Evolutionary conservation across 139 green algal species (phyloP).

Genomic region (Picochlorum sp.): DNA sequence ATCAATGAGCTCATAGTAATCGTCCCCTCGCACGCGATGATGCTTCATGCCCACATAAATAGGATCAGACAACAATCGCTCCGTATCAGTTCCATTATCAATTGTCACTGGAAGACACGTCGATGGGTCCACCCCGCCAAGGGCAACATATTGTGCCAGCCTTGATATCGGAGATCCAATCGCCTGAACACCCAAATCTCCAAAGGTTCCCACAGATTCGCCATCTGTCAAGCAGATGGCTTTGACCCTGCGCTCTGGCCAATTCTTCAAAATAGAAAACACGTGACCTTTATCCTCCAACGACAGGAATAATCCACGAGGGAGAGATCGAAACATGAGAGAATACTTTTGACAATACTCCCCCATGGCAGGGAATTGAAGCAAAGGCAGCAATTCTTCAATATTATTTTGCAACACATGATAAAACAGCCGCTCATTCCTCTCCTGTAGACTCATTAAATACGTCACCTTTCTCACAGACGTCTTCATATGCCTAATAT

Average conservation of each 20-base stretch:
- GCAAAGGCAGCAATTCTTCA: conserved; percentile 76
- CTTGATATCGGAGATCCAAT: conserved; percentile 55
- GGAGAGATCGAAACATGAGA: conserved; percentile 61
- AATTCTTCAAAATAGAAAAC: conserved; percentile 80
- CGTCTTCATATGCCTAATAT: conserved; percentile 57
- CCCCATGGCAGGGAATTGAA: conserved; percentile 55
- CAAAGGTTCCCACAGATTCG: conserved; percentile 53
- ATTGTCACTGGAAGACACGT: conserved; percentile 69
- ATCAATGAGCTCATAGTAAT: conserved; percentile 73
- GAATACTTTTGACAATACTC: conserved; percentile 57
- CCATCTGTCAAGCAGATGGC: conserved; percentile 77
- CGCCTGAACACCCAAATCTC: conserved; percentile 71
- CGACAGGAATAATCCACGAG: conserved; percentile 72
- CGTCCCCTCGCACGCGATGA: conserved; percentile 52
- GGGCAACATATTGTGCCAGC: conserved; percentile 66
- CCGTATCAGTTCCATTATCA: conserved; percentile 62
- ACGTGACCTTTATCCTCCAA: conserved; percentile 61
- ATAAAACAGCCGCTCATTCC: conserved; percentile 86
- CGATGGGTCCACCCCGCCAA: conserved; percentile 63
- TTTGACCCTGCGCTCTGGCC: conserved; percentile 76
- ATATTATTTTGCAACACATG: conserved; percentile 72
- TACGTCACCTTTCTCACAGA: conserved; percentile 72
- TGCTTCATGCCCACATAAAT: conserved; percentile 52
- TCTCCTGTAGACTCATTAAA: conserved; percentile 59
- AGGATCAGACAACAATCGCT: conserved; percentile 45